Evolutionary conservation across 331 rosid genomes (phyloP), one percentile per base, ranked within the genome.

Genomic region (Quercus tomentella): DNA sequence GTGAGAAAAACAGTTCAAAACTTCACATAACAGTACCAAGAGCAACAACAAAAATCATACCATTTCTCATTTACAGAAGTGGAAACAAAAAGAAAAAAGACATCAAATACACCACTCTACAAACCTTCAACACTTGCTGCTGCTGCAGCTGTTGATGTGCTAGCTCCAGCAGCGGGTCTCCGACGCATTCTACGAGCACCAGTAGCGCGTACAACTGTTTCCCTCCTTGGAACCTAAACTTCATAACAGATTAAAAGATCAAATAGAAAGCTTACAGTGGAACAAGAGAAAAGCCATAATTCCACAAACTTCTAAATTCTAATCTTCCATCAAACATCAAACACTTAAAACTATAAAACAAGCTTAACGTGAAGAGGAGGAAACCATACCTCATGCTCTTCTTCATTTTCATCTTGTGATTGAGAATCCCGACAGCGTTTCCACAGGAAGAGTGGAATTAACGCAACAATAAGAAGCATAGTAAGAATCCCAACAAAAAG

Each of bases 101-200:
- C 18, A 18, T 9, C 18, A 60, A 15, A 71, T 45, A 8, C 37
- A 49, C 10, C 57, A 58, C 15, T 54, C 20, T 11, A 78, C 58
- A 65, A 58, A 93, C 97, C 99, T 96, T 93, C 93, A 7, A 70
- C 82, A 21, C 76, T 21, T 18, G 85, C 76, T 56, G 90, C 86
- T 51, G 89, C 84, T 2, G 91, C 80, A 49, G 90, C 92, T 9
- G 97, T 82, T 0, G 97, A 96, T 33, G 97, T 75, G 83, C 98
- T 90, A 65, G 99, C 97, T 82, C 92, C 97, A 31, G 96, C 83
- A 77, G 92, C 94, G 0, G 89, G 90, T 77, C 99, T 81, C 83
- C 99, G 89, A 55, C 99, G 96, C 98, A 96, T 96, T 56, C 98
- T 92, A 30, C 92, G 87, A 81, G 86, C 69, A 61, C 84, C 94